Evolutionary conservation across 495 filamentous ascomycete genomes (phyloP), one percentile per base, ranked within the genome.

Genomic region (Penicillium daleae): DNA sequence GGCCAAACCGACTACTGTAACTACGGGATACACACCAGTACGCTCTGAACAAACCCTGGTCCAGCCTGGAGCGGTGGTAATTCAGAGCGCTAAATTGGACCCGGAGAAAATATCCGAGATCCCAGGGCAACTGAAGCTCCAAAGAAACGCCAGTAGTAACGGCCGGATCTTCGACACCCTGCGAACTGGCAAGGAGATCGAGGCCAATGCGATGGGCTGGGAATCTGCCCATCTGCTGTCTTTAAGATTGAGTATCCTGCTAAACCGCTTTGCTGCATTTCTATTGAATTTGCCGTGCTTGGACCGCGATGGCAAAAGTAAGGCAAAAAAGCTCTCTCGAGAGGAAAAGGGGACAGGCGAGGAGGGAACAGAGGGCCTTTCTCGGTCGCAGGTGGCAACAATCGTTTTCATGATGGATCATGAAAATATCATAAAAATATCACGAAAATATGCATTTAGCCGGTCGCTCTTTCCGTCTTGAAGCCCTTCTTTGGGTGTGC

Each of bases 241-340:
- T 54, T 52, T 58, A 27, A 63, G 31, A 57, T 62, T 62, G 33
- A 24, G 55, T 63, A 53, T 51, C 29, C 9, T 35, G 22, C 44
- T 57, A 57, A 57, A 44, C 21, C 35, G 22, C 10, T 10, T 33
- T 26, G 33, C 35, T 40, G 37, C 24, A 17, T 54, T 54, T 32
- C n/a, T n/a, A 32, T 24, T 3, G 13, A 10, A 54, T n/a, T 4
- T 9, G 51, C 12, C 1, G 35, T 22, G 51, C n/a, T 21, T 54
- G 32, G 52, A 22, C 32, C 52, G 19, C 24, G 19, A 7, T 1
- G 22, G 19, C 19, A 46, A 46, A 22, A 7, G 19, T 10, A n/a
- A 46, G 21, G 19, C 19, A 5, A 46, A 46, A 46, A 24, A 31
- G 6, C 19, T 6, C 19, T 12, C 42, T n/a, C 19, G 42, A 4